Evolutionary conservation across 169 alveolate genomes (phyloP), one percentile per base, ranked within the genome.

Genomic region (Eimeria maxima): DNA sequence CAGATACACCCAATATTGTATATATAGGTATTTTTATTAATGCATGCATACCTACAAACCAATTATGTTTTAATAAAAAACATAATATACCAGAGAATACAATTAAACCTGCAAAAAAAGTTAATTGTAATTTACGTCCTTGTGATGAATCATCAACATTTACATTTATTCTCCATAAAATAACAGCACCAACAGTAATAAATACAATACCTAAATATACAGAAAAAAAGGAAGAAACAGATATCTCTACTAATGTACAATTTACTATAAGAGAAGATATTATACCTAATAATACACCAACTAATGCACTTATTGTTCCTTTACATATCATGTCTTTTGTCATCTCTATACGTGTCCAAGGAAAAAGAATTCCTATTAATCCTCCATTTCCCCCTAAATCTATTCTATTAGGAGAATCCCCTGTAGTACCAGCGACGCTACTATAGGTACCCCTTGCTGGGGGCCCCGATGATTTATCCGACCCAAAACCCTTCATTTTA

Each of bases 1-100:
- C 98, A 33, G 99, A 98, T 22, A 99, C 98, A 78, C 99, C 99
- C 65, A 99, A 97, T 13, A 99, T 69, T n/a, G 99, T 98, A 97
- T 99, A 99, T 24, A 98, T 96, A 33, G 99, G 99, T 29, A 99
- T 98, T 97, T 99, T 97, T 29, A 96, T 33, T 22, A 97, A 1
- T 14, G 99, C 96, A 5, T 98, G 96, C 3, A 98, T 94, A 14
- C 97, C 97, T 47, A 97, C 96, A 80, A 98, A 98, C 99, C 99
- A 99, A 47, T 98, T 81, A 96, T 94, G 98, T 71, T 99, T 98
- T 89, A 99, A 97, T 27, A 98, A 94, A 96, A 99, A 98, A 90
- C 99, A 99, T 27, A 99, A 95, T 20, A 98, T 50, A n/a, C 99
- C 99, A 63, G 99, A 97, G 22, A 96, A 97, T 20, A 98, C 95